Base-by-base conservation (phyloP, 352 stramenopile genomes). In the Ophiocytium majus region DNA sequence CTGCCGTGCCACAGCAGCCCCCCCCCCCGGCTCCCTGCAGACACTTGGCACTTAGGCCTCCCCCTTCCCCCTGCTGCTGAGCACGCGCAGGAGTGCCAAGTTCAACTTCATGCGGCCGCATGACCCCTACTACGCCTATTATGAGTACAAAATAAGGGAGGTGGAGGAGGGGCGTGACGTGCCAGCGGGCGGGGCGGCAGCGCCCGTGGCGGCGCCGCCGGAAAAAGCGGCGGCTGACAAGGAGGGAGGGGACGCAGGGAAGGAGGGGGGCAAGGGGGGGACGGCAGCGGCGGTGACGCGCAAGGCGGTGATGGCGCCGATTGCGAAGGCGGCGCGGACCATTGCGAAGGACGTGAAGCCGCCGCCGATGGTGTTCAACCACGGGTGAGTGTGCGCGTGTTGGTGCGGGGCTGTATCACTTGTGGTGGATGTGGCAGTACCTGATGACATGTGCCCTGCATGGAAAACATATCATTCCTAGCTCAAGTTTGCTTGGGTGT, bases 81-180 rank as follows among this genome's bases (percentile, higher is more conserved):
- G n/a, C n/a, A n/a, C n/a, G n/a, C 5, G 35, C 66, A 78, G 97
- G 86, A 98, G 94, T 66, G 91, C 95, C 71, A 98, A 98, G 88
- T 99, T 99, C 91, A 95, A 96, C 36, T 99, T 99, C 91, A 92
- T 99, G 88, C 93, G 95, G 64, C 89, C 92, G 34, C 90, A 92
- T 17, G 95, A 98, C 81, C 97, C 97, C 63, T 99, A 99, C 90
- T 94, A 99, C 91, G 94, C 95, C 31, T 99, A 99, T 91, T 99
- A 99, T 88, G 96, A 99, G 93, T 92, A 98, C 89, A 96, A 97
- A 83, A 97, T 99, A 82, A 89, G 88, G 74, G 92, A 96, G 83
- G 89, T 90, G 63, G 90, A 92, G 79, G 86, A 87, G 57, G 74
- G 86, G 10, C 57, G 84, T 0, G 84, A 88, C 63, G 36, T 64